Evolutionary conservation across 768 basidiomycete genomes (phyloP), one percentile per base, ranked within the genome.

Genomic region (Pisolithus marmoratus): DNA sequence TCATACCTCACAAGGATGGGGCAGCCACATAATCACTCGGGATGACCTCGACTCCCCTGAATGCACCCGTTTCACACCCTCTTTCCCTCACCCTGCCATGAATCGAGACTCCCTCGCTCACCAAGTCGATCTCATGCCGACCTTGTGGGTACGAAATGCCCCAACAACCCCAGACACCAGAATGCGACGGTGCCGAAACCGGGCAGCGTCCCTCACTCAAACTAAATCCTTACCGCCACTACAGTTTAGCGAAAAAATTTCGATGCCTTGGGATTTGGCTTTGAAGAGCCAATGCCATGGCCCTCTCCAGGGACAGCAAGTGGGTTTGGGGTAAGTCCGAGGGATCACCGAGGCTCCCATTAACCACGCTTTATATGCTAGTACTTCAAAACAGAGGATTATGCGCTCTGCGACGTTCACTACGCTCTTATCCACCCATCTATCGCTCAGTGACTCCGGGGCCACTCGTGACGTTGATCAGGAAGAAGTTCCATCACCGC

Each of bases 401-500:
- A 50, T 31, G 8, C 54, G 57, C 20, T 59, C 60, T 3, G 58
- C 55, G 5, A 56, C 53, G 17, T 51, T 57, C 47, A 50, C 29
- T 19, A 49, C 31, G 36, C 56, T 37, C 20, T 46, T 48, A 26
- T 45, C 62, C 8, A 31, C 50, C 15, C 19, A 8, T 26, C 57
- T 61, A 23, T 60, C 61, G 9, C 59, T 64, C 29, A 60, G 60
- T 23, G 55, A 50, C 11, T 53, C 27, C 34, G 49, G 53, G 24
- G 23, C 48, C 54, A 50, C 52, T 11, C 55, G 31, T 44, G 54
- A 60, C 41, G 63, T 60, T 29, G 64, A 66, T 19, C 61, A 51
- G 38, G 73, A 74, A 48, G 77, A 75, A 47, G 62, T 77, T 47
- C 70, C 73, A 14, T 63, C 62, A 12, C 81, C 74, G 24, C 78